Conservation (phyloP, 805 yeast genomes). For the Diddensiella transvaalensis region DNA sequence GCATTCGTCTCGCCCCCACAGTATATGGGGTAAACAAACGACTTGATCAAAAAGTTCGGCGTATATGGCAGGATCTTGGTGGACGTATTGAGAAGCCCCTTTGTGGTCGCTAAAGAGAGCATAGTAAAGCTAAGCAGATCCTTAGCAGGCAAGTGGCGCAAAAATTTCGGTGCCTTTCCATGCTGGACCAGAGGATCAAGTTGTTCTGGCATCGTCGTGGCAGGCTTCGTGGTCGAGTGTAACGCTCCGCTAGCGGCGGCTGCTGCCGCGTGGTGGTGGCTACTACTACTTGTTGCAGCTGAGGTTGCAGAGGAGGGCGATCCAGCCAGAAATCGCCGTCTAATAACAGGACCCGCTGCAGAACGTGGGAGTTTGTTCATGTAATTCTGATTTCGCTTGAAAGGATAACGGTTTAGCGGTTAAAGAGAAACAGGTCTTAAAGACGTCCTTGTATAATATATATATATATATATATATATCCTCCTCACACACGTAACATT, state of each 20-base stretch:
- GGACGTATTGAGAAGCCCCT: slow-evolving; percentile 30
- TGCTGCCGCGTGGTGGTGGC: not conserved
- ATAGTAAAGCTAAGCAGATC: slow-evolving; percentile 32
- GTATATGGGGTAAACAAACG: slow-evolving; percentile 75
- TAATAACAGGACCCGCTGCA: not conserved
- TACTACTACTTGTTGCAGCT: not conserved
- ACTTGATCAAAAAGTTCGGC: slow-evolving; percentile 67
- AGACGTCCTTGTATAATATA: too few relatives aligned
- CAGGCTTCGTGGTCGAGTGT: not conserved
- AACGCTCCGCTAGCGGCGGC: not conserved
- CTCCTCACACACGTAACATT: too few relatives aligned
- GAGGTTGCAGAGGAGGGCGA: not conserved
- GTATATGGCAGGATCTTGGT: slow-evolving; percentile 34
- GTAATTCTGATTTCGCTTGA: too few relatives aligned
- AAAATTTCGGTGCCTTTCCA: slow-evolving; percentile 12
- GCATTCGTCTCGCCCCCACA: slow-evolving; percentile 82
- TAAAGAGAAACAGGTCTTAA: too few relatives aligned
- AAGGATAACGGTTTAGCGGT: not conserved
- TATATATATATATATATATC: too few relatives aligned
- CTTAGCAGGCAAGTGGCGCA: slow-evolving; percentile 24
- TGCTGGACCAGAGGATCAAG: not conserved
- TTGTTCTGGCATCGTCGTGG: not conserved
- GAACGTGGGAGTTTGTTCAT: not conserved
- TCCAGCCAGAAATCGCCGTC: not conserved
- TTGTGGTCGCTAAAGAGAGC: slow-evolving; percentile 33